A percentile compares a stretch with the other conserved stretches of the same genome.
Evolutionary conservation across 257 asterid genomes (phyloP).

Genomic region (Euphrasia confusa): DNA sequence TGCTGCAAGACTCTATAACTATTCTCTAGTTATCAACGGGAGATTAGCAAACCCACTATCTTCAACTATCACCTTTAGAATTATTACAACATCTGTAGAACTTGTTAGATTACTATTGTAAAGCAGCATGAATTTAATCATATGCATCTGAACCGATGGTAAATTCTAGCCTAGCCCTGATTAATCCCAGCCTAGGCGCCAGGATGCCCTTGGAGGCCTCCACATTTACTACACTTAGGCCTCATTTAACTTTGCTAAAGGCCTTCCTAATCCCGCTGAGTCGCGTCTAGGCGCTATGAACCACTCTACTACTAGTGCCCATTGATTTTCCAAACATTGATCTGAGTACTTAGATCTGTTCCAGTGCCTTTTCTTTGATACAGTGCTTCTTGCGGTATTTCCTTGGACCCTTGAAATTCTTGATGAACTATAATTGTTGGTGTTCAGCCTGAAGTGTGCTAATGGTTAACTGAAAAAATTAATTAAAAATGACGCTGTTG

Average conservation of each 20-base stretch:
- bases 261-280: no score
- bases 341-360: background rate
- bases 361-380: background rate
- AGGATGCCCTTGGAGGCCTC: no score
- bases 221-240: background rate
- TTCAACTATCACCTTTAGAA: constrained; percentile 5
- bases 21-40: background rate
- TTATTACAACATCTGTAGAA: constrained; percentile 13
- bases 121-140: background rate
- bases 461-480: background rate
- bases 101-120: constrained; percentile 4
- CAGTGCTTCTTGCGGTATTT: background rate
- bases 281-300: no score
- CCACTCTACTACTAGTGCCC: no score
- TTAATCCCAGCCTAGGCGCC: no score
- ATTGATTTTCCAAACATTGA: no score
- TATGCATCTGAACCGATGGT: background rate
- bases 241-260: background rate
- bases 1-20: background rate
- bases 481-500: background rate
- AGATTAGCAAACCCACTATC: background rate
- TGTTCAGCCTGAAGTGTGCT: background rate
- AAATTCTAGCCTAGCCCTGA: no score
- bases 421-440: background rate
- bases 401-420: constrained; percentile 3